A percentile compares a stretch with the other conserved stretches of the same genome.
phyloP scores from a whole-genome alignment of 495 filamentous ascomycete genomes.

The Hypoxylon rickii region DNA sequence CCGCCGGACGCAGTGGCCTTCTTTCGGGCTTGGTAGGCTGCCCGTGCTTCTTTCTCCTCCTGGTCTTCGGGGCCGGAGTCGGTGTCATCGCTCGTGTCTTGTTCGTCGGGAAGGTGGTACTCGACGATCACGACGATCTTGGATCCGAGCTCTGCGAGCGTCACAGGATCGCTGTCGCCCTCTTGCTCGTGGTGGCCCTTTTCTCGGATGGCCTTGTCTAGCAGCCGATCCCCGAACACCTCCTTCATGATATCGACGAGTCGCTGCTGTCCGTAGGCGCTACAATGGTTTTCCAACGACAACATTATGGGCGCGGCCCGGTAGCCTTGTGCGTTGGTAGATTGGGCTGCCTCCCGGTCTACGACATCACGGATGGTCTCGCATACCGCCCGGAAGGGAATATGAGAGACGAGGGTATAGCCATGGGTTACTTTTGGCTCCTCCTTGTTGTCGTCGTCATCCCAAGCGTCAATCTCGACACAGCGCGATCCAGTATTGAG shows the following conservation, averaged over 20 bases:
- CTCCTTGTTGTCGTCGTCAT: slow-evolving; percentile 49
- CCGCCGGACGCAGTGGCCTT: slow-evolving; percentile 38
- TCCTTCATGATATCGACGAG: slow-evolving; percentile 59
- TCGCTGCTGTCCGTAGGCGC: slow-evolving; percentile 48
- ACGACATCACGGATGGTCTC: slow-evolving; percentile 55
- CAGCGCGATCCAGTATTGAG: slow-evolving; percentile 56
- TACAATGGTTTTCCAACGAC: slow-evolving; percentile 61
- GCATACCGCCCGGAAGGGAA: slow-evolving; percentile 58
- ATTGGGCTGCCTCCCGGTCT: slow-evolving; percentile 47
- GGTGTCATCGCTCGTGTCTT: slow-evolving; percentile 29
- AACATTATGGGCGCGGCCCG: slow-evolving; percentile 54
- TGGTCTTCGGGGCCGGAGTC: slow-evolving; percentile 40
- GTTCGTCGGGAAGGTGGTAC: slow-evolving; percentile 55
- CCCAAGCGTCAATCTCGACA: slow-evolving; percentile 64
- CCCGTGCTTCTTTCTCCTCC: slow-evolving; percentile 45
- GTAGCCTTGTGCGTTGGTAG: slow-evolving; percentile 36
- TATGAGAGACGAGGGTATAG: slow-evolving; percentile 58
- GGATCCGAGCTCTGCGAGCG: slow-evolving; percentile 50
- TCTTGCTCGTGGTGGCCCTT: slow-evolving; percentile 50
- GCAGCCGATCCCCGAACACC: slow-evolving; percentile 54
- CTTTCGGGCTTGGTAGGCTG: slow-evolving; percentile 48
- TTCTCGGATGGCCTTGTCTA: slow-evolving; percentile 49
- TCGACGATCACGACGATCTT: slow-evolving; percentile 62
- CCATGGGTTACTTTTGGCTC: slow-evolving; percentile 63
- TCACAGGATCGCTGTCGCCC: slow-evolving; percentile 45